These are phyloP conservation scores for Lasiosphaeria hispida DNA, from an alignment of 495 filamentous ascomycete species.

Conservation along the genomic window DNA sequence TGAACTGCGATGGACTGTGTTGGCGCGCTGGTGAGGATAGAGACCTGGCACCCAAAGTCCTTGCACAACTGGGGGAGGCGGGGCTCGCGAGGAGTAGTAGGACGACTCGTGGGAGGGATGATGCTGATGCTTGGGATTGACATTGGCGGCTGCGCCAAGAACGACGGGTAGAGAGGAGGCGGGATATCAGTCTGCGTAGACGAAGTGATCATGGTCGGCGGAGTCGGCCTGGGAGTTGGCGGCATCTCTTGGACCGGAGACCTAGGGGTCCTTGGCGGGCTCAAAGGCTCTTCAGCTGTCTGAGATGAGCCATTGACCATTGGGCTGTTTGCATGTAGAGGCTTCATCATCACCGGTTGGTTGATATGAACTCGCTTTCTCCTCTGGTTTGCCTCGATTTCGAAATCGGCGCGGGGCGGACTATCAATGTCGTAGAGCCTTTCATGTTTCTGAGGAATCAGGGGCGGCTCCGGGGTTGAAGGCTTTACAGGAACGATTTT, in stretches of 20 bases:
- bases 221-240: constrained; percentile 26
- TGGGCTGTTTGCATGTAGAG: constrained; percentile 28
- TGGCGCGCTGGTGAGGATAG: constrained; percentile 37
- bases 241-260: constrained; percentile 38
- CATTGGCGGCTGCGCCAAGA: constrained; percentile 35
- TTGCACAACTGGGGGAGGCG: constrained; percentile 53
- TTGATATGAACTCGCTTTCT: constrained; percentile 58
- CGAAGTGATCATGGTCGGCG: constrained; percentile 37
- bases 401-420: constrained; percentile 46
- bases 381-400: constrained; percentile 69
- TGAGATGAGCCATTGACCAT: constrained; percentile 75
- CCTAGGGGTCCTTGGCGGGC: constrained; percentile 67
- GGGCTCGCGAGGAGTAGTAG: constrained; percentile 53
- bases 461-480: constrained; percentile 38
- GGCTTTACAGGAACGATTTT: constrained; percentile 42
- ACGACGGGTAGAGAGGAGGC: constrained; percentile 28
- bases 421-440: constrained; percentile 39
- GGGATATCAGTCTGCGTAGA: constrained; percentile 68
- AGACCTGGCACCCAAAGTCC: constrained; percentile 56
- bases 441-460: constrained; percentile 30
- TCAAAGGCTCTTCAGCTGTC: constrained; percentile 63
- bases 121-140: constrained; percentile 61
- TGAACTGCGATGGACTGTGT: constrained; percentile 74
- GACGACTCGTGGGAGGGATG: constrained; percentile 54
- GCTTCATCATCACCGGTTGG: constrained; percentile 42